Evolutionary conservation across 139 green algal species (phyloP).

Genomic region (Cymbomonas tetramitiformis): DNA sequence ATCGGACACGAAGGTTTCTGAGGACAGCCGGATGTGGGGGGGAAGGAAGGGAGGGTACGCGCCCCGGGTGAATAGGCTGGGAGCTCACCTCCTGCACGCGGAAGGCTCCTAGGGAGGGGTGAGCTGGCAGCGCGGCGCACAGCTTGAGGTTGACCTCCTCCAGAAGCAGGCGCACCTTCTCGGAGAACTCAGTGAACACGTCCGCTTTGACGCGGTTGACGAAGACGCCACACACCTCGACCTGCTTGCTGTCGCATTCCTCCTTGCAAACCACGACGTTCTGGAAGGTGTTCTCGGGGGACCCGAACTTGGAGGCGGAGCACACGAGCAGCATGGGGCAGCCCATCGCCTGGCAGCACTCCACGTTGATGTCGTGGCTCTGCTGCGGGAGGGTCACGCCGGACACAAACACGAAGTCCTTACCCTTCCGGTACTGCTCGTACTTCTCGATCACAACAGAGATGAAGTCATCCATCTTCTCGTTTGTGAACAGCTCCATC

Average conservation of each 20-base stretch:
- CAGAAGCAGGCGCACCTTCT: no score
- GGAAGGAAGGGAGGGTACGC: no score
- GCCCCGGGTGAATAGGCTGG: no score
- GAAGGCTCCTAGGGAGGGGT: no score
- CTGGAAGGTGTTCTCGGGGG: no score
- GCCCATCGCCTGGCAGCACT: not conserved
- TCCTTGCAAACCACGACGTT: not conserved
- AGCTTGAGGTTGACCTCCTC: no score
- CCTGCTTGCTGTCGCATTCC: not conserved
- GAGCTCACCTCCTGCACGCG: no score
- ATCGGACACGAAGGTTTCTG: no score
- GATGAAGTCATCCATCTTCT: conserved; percentile 3
- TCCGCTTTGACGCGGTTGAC: not conserved
- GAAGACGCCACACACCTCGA: not conserved
- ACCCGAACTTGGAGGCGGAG: no score
- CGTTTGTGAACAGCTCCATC: not conserved
- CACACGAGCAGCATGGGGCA: no score
- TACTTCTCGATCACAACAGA: not conserved
- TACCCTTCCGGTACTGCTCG: not conserved
- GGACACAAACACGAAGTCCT: conserved; percentile 5
- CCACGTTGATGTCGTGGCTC: not conserved
- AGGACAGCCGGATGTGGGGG: no score
- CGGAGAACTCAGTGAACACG: not conserved
- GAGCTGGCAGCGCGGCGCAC: no score
- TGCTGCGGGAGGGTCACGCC: not conserved